Evolutionary conservation across 495 filamentous ascomycete genomes (phyloP), one percentile per base, ranked within the genome.

Genomic region (Pyrenopolyporus hunteri): DNA sequence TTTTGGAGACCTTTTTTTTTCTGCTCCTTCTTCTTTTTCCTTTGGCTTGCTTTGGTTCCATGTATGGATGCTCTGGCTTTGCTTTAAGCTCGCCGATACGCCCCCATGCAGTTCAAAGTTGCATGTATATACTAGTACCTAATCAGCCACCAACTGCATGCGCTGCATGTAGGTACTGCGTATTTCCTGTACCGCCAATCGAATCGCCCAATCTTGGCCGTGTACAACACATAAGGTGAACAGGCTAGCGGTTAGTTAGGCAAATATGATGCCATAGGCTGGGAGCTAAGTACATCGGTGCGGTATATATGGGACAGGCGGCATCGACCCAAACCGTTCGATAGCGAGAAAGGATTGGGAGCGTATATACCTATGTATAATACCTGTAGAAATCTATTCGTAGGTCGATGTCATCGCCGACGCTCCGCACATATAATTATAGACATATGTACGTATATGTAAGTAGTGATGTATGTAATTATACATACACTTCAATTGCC

Each of bases 171-270:
- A 40, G 8, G 16, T 40, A 4, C n/a, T 17, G 19, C 59, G 20
- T 37, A 42, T 26, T 20, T 22, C 57, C 17, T 53, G 36, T 25
- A 44, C 54, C 49, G 45, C 55, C 61, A 59, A 59, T 59, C 43
- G 19, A 35, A 51, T 46, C 14, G 31, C 23, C 54, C 62, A 64
- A 64, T 64, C 47, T 40, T 16, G 2, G 37, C 6, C 17, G 37
- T 35, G 31, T 32, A 35, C 39, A 35, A 36, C 39, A 13, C 28
- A 47, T 11, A 37, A 44, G 17, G 29, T 8, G 28, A 35, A 33
- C 19, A 25, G 17, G 49, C 57, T 57, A 66, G 63, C 63, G 51
- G 39, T 66, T 60, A 52, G 56, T 48, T 54, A 33, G 47, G 54
- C 33, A 48, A 59, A 57, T 36, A 56, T 60, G 62, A 61, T 52